Base-by-base conservation (phyloP, 352 stramenopile species). In the Thraustotheca clavata region DNA sequence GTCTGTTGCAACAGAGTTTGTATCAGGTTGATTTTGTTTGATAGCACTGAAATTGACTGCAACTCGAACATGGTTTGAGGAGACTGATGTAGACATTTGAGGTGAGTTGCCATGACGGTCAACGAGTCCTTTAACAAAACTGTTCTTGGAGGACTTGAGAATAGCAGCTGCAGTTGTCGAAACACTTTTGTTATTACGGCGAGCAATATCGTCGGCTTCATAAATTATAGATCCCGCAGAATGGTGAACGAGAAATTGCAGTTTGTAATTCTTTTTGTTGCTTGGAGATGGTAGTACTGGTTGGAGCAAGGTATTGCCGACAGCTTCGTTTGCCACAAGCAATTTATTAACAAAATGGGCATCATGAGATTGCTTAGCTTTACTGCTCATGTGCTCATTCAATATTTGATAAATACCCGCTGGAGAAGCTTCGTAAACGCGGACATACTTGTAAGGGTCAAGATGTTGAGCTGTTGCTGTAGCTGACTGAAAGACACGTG, bases 61-160 rank as follows among this genome's bases (percentile, higher is more conserved):
- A 6, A 65, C 24, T n/a, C 34, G 52, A 11, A 54, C 38, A 24
- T 54, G 16, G 34, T 27, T 31, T 16, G 41, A 20, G 36, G 20
- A 12, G 18, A 46, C 24, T 18, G 33, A 24, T 29, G 55, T 27
- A 38, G 57, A 11, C 39, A 35, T 40, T 34, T 40, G 35, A n/a
- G 57, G 57, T 6, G 57, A 65, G 20, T 65, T 65, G 7, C 57
- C 57, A 48, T 65, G 27, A 20, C 57, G 36, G 29, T 65, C 57
- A 5, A 65, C 57, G 16, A 65, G 46, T 29, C 36, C 57, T 26
- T 65, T 65, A 46, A 65, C 57, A 54, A 65, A 65, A 35, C 57
- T 73, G 67, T 93, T 93, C 49, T 82, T 90, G 22, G 83, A 93
- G 14, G 81, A 91, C 26, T 91, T 81, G 76, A 93, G 88, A 46